Base-by-base conservation (phyloP, 352 stramenopile genomes). In the Sclerospora graminicola region DNA sequence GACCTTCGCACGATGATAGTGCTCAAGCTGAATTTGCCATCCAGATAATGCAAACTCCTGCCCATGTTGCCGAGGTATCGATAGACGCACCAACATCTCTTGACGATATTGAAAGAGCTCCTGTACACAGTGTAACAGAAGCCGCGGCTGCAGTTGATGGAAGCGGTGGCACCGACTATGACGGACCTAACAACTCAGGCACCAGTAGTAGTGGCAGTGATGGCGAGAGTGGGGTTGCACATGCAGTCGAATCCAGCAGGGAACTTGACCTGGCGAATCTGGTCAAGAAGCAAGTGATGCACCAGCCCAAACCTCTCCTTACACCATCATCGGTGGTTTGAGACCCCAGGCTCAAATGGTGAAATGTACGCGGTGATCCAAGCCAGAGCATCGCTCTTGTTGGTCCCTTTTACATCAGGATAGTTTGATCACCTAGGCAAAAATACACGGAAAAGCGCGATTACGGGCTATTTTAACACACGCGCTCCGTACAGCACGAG, bases 311-410 rank as follows among this genome's bases (percentile, higher is more conserved):
- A 31, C 38, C 60, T 19, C 26, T 66, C 31, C 42, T 70, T 27
- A 77, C 76, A 10, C 71, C 73, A 23, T 84, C 76, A 1, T 66
- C 73, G 3, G 57, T 78, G 8, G 70, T 86, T 34, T 85, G 63
- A 83, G 19, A 27, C 14, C 34, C 34, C 44, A 38, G 26, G 15
- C n/a, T 27, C 45, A 52, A 24, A 46, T 30, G 45, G 35, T 49
- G 43, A 58, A 59, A 51, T 43, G 14, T 42, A 24, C 21, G 14
- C 14, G 21, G 33, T 52, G 36, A 31, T 48, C 23, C 24, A 41
- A 48, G 21, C 41, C 41, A 51, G 20, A 51, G 38, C n/a, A n/a
- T n/a, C n/a, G n/a, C n/a, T n/a, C n/a, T n/a, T n/a, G n/a, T n/a
- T 20, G 16, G 16, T 44, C 30, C 30, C 5, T 16, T 35, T 16